A percentile compares a stretch with the other conserved stretches of the same genome.
Conservation (phyloP, 805 yeast genomes). For the Candida taoyuanica region DNA sequence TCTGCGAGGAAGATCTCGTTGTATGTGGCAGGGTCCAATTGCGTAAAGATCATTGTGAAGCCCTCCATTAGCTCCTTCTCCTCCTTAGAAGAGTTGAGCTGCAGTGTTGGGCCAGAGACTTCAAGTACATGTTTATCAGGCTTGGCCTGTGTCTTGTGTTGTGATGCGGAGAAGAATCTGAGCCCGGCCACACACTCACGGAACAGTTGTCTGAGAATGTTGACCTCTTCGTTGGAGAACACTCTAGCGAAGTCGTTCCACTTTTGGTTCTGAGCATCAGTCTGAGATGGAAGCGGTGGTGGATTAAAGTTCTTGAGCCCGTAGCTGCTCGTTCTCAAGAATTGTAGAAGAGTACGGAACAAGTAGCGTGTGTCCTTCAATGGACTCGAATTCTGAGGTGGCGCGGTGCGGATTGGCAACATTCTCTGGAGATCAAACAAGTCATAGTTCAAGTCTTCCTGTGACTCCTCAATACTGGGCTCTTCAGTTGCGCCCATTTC, state of each 20-base stretch:
- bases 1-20: constrained; percentile 86
- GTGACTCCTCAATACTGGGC: constrained; percentile 3
- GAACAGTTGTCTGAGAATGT: constrained; percentile 69
- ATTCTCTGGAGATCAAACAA: constrained; percentile 43
- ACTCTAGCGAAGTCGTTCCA: constrained; percentile 88
- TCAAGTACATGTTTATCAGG: constrained; percentile 22
- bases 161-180: constrained; percentile 57
- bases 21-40: constrained; percentile 92
- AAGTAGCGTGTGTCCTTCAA: constrained; percentile 84
- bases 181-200: constrained; percentile 82
- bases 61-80: constrained; percentile 95
- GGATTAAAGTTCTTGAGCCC: constrained; percentile 90
- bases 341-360: constrained; percentile 84
- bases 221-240: constrained; percentile 78
- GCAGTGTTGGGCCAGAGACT: constrained; percentile 74
- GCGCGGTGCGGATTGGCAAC: constrained; percentile 56
- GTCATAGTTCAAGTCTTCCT: constrained; percentile 26
- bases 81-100: constrained; percentile 84
- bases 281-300: constrained; percentile 48
- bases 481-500: constrained; percentile 25
- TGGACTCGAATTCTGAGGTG: constrained; percentile 50
- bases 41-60: constrained; percentile 88
- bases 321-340: constrained; percentile 82
- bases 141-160: constrained; percentile 23
- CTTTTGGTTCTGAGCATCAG: constrained; percentile 44